Evolutionary conservation across 2,329 filamentous ascomycete genomes (phyloP).

Genomic region (Beauveria brongniartii): DNA sequence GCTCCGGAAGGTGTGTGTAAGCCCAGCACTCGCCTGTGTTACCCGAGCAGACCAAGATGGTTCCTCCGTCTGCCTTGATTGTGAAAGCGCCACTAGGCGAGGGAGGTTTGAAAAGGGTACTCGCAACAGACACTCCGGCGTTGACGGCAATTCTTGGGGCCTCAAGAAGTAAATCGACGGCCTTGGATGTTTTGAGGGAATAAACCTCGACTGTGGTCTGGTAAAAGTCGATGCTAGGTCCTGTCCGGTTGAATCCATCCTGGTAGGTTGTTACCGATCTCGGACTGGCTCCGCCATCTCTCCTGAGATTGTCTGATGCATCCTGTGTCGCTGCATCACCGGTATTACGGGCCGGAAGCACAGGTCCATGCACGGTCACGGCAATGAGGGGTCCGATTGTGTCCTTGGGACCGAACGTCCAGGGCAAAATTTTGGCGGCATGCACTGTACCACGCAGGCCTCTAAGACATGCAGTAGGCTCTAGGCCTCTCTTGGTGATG

Average conservation of each 20-base stretch:
- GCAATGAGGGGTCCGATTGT: conserved; percentile 65
- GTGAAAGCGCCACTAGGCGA: conserved; percentile 64
- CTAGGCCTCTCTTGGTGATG: conserved; percentile 63
- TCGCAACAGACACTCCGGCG: conserved; percentile 44
- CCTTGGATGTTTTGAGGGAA: conserved; percentile 67
- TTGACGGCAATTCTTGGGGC: conserved; percentile 55
- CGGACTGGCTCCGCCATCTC: conserved; percentile 35
- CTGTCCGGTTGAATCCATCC: conserved; percentile 26
- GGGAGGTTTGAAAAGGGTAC: conserved; percentile 60
- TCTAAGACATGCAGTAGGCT: conserved; percentile 61
- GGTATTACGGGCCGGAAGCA: conserved; percentile 33
- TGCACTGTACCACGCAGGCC: conserved; percentile 73
- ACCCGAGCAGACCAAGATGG: conserved; percentile 68
- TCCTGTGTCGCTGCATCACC: conserved; percentile 22
- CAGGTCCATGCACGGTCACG: conserved; percentile 71
- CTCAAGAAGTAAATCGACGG: conserved; percentile 65
- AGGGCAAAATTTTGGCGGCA: conserved; percentile 74
- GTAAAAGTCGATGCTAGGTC: conserved; percentile 50
- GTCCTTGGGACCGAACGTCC: conserved; percentile 47
- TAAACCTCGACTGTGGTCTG: conserved; percentile 88
- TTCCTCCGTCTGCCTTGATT: conserved; percentile 64
- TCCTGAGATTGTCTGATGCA: conserved; percentile 29
- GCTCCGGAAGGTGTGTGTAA: conserved; percentile 45
- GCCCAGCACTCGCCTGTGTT: conserved; percentile 82
- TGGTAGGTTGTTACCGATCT: conserved; percentile 32